Percentiles rank a stretch among this genome's conserved stretches.
These are phyloP conservation scores for Hypsizygus marmoreus DNA, from an alignment of 768 basidiomycete genomes.

Conservation along the genomic window DNA sequence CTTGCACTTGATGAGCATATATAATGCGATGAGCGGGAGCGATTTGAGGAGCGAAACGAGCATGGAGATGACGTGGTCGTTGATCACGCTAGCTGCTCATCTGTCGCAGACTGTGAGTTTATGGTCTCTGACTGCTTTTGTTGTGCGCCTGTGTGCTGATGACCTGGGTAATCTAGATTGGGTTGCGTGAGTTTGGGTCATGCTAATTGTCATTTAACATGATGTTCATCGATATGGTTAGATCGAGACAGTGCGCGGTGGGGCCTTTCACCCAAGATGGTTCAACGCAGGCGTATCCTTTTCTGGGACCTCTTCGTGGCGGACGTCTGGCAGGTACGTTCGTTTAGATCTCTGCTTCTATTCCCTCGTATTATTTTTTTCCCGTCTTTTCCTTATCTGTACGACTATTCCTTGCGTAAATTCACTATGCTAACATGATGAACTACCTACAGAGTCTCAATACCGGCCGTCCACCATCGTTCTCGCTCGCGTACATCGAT, in stretches of 20 bases:
- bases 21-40: slow-evolving; percentile 69
- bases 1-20: slow-evolving; percentile 67
- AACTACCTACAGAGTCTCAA: slow-evolving; percentile 53
- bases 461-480: slow-evolving; percentile 71
- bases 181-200: slow-evolving; percentile 55
- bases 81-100: slow-evolving; percentile 66
- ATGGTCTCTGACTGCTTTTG: not conserved
- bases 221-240: no score
- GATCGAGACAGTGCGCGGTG: slow-evolving; percentile 70
- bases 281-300: slow-evolving; percentile 63
- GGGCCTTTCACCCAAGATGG: slow-evolving; percentile 61
- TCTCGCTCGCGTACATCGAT: slow-evolving; percentile 67
- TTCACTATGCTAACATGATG: not conserved
- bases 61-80: slow-evolving; percentile 73
- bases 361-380: not conserved
- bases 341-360: no score
- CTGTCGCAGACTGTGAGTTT: slow-evolving; percentile 61
- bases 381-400: not conserved
- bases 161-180: slow-evolving; percentile 43
- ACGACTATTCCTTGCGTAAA: not conserved
- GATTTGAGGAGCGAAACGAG: slow-evolving; percentile 63
- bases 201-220: no score
- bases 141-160: slow-evolving; percentile 1
- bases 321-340: slow-evolving; percentile 66
- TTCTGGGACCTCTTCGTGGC: slow-evolving; percentile 82